Percentiles rank a stretch among this genome's conserved stretches.
Conservation (phyloP, 768 basidiomycete genomes). For the Boletales sp. region DNA sequence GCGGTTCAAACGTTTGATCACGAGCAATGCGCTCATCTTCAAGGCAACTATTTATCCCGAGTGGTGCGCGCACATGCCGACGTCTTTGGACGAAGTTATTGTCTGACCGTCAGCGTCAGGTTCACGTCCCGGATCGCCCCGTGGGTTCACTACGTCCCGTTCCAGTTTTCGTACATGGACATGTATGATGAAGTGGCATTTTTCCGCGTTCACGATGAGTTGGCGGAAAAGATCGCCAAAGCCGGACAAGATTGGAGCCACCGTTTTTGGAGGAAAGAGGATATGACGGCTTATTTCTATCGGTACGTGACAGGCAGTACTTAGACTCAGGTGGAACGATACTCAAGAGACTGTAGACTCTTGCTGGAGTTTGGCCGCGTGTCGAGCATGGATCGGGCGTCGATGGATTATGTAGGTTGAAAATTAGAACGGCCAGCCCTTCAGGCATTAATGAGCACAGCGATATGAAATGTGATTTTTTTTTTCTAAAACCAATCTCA, state of each 20-base stretch:
- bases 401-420: neutral
- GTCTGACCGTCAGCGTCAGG: constrained; percentile 22
- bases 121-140: constrained; percentile 55
- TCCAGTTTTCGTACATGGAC: constrained; percentile 63
- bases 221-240: constrained; percentile 54
- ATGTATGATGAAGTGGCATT: constrained; percentile 70
- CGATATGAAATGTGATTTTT: neutral
- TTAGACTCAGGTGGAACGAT: too few species aligned
- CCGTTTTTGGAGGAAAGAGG: constrained; percentile 57
- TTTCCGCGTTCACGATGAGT: constrained; percentile 64
- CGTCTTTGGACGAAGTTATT: too few species aligned
- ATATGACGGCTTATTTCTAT: constrained; percentile 48
- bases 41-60: constrained; percentile 73
- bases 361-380: neutral
- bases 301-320: neutral
- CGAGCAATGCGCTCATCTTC: constrained; percentile 60
- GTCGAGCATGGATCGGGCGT: neutral
- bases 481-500: too few species aligned
- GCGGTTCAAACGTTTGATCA: constrained; percentile 62
- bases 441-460: too few species aligned
- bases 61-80: constrained; percentile 47
- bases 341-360: neutral
- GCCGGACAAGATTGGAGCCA: constrained; percentile 57
- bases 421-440: too few species aligned
- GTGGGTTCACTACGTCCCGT: constrained; percentile 75